Conservation (phyloP, 192 early-diverging fungal species). For the Paraglomus occultum region DNA sequence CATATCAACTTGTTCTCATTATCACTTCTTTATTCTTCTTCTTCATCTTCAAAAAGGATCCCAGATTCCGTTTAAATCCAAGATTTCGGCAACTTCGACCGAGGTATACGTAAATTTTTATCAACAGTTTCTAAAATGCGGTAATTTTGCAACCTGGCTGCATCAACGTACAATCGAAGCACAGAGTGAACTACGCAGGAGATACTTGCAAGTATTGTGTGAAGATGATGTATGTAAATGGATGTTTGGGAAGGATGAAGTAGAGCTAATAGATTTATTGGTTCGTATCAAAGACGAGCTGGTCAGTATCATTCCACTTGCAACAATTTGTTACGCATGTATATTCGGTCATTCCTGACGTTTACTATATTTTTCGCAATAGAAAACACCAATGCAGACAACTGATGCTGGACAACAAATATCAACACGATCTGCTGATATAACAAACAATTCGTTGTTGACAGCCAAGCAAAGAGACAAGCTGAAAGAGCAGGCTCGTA, state of each 20-base stretch:
- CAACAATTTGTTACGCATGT: no score
- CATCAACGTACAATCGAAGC: constrained; percentile 75
- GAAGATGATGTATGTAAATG: constrained; percentile 53
- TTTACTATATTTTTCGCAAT: no score
- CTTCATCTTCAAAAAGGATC: constrained; percentile 36
- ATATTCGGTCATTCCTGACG: no score
- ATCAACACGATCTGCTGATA: no score
- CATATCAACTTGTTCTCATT: constrained; percentile 31
- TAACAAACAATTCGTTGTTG: neutral
- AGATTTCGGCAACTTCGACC: constrained; percentile 43
- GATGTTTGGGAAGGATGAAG: constrained; percentile 50
- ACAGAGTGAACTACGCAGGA: constrained; percentile 73
- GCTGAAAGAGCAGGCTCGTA: constrained; percentile 13
- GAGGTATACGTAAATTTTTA: constrained; percentile 80
- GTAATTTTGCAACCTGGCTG: constrained; percentile 97
- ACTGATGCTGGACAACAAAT: no score
- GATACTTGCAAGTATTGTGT: constrained; percentile 74
- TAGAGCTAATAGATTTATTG: constrained; percentile 71
- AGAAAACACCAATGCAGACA: no score
- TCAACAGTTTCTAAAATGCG: constrained; percentile 82
- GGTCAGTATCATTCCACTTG: no score
- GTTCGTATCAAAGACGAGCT: constrained; percentile 64
- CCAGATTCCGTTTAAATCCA: constrained; percentile 45
- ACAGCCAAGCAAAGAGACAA: constrained; percentile 19
- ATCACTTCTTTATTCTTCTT: no score